A percentile compares a stretch with the other conserved stretches of the same genome.
phyloP scores from a whole-genome alignment of 108 stramenopile species.

The Nitzschia sp. region DNA sequence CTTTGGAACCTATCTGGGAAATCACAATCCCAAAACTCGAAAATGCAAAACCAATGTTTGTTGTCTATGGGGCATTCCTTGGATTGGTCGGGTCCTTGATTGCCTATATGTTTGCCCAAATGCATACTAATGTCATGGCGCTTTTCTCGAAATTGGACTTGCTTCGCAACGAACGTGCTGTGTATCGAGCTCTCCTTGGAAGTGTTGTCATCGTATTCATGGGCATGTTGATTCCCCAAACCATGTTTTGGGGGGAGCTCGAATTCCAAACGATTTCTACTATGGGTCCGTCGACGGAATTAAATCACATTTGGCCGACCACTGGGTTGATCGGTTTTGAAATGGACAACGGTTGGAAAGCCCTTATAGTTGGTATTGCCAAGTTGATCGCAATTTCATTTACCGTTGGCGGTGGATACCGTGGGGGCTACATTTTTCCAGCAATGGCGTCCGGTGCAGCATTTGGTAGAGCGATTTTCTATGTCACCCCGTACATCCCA shows the following conservation, averaged over 20 bases:
- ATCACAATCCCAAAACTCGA: neutral
- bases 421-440: slow-evolving; percentile 74
- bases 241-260: slow-evolving; percentile 68
- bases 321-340: slow-evolving; percentile 57
- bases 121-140: slow-evolving; percentile 49
- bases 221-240: slow-evolving; percentile 62
- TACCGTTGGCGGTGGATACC: slow-evolving; percentile 62
- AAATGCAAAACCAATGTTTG: slow-evolving; percentile 29
- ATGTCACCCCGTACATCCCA: slow-evolving; percentile 37
- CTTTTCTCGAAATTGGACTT: slow-evolving; percentile 36
- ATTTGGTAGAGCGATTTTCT: slow-evolving; percentile 54
- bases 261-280: slow-evolving; percentile 57
- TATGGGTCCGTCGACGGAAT: slow-evolving; percentile 42
- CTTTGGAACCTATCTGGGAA: slow-evolving; percentile 55
- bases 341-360: slow-evolving; percentile 40
- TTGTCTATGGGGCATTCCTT: slow-evolving; percentile 37
- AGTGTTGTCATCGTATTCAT: slow-evolving; percentile 32
- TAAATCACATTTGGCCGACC: slow-evolving; percentile 62
- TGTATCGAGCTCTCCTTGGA: slow-evolving; percentile 51
- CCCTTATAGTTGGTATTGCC: slow-evolving; percentile 50
- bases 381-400: slow-evolving; percentile 67
- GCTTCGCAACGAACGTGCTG: slow-evolving; percentile 46
- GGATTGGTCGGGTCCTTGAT: slow-evolving; percentile 56
- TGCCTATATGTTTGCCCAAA: slow-evolving; percentile 46
- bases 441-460: slow-evolving; percentile 61